These are phyloP conservation scores for Myriangium duriaei DNA, from an alignment of 2,329 filamentous ascomycete species.

Conservation along the genomic window DNA sequence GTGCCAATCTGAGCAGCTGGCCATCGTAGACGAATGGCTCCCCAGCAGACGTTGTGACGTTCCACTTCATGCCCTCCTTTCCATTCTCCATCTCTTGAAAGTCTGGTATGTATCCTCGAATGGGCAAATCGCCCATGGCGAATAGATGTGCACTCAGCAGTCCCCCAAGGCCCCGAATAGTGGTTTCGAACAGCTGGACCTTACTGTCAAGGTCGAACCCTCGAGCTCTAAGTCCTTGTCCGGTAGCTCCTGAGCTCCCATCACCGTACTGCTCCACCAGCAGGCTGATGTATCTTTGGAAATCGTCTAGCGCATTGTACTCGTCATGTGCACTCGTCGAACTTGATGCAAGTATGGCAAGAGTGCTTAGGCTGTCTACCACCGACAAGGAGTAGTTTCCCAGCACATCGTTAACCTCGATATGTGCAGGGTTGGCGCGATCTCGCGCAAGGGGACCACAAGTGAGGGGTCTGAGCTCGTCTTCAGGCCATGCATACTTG, in stretches of 20 bases:
- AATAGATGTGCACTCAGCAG: constrained; percentile 89
- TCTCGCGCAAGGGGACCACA: constrained; percentile 79
- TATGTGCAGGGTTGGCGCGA: constrained; percentile 61
- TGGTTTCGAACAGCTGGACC: constrained; percentile 96
- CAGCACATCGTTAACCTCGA: constrained; percentile 86
- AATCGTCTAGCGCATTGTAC: constrained; percentile 44
- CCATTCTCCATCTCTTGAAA: constrained; percentile 23
- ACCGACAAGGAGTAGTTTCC: constrained; percentile 95
- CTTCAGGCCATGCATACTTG: constrained; percentile 84
- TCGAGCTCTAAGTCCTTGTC: constrained; percentile 57
- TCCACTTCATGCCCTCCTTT: constrained; percentile 49
- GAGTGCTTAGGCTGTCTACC: constrained; percentile 86
- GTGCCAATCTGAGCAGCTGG: constrained; percentile 76
- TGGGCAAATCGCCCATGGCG: constrained; percentile 79
- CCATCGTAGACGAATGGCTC: constrained; percentile 63
- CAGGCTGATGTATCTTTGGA: constrained; percentile 65
- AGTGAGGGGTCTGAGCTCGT: constrained; percentile 79
- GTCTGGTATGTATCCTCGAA: constrained; percentile 57
- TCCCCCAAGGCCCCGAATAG: constrained; percentile 84
- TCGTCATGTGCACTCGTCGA: constrained; percentile 43
- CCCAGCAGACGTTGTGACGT: constrained; percentile 30
- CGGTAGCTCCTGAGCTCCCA: constrained; percentile 55
- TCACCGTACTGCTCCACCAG: constrained; percentile 80
- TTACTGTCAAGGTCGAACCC: constrained; percentile 96
- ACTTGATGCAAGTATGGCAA: constrained; percentile 79